Evolutionary conservation across 2,329 filamentous ascomycete genomes (phyloP).

Genomic region (Fusarium pininemorale): DNA sequence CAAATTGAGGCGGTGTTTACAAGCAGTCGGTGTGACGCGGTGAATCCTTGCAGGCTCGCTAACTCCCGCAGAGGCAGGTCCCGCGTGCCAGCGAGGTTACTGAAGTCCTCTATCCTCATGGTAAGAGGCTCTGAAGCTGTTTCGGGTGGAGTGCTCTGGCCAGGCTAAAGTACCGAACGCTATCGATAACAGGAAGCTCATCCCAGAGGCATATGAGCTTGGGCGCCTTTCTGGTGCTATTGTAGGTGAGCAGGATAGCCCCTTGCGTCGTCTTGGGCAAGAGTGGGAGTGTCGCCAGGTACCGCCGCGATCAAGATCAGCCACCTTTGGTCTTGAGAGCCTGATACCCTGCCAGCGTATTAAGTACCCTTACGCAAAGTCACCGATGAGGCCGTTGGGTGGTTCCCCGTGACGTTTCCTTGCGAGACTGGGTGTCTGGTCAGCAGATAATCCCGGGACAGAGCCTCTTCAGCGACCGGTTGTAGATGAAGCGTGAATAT

Average conservation of each 20-base stretch:
- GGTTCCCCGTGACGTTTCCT: fast-evolving
- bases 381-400: fast-evolving
- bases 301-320: neutral
- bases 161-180: fast-evolving
- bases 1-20: neutral
- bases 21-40: fast-evolving
- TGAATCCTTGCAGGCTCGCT: fast-evolving
- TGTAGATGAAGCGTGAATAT: neutral
- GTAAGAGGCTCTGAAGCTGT: fast-evolving
- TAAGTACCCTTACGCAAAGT: fast-evolving
- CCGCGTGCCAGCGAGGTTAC: fast-evolving
- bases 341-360: neutral
- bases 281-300: neutral
- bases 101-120: fast-evolving
- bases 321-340: neutral
- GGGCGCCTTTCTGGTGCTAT: fast-evolving
- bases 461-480: neutral
- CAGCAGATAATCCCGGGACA: fast-evolving
- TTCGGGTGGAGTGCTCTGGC: fast-evolving
- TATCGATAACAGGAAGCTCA: neutral
- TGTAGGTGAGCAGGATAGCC: fast-evolving
- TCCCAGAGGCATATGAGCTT: fast-evolving
- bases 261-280: fast-evolving
- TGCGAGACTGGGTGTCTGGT: fast-evolving
- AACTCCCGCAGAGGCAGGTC: fast-evolving